Conservation (phyloP, 768 basidiomycete species). For the Psilocybe subaeruginosa region DNA sequence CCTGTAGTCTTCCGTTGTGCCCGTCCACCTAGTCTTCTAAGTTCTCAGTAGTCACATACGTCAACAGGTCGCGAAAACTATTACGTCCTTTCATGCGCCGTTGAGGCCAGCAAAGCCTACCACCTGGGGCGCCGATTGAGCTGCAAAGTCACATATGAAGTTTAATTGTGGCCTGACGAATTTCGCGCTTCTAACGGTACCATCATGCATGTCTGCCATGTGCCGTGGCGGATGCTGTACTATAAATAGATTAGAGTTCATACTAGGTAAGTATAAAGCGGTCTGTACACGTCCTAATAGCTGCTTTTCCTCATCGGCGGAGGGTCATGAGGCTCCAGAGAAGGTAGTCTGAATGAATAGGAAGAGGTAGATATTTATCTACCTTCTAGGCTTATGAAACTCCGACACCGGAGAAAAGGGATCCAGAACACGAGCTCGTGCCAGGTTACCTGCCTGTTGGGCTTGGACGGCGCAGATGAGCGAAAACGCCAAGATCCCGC, state of each 20-base stretch:
- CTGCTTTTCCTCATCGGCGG: neutral
- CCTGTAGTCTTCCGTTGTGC: neutral
- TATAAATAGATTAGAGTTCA: neutral
- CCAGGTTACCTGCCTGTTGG: neutral
- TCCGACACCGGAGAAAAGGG: neutral
- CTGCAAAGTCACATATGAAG: neutral
- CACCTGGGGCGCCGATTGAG: neutral
- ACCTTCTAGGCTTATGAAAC: neutral
- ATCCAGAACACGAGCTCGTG: neutral
- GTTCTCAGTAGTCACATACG: neutral
- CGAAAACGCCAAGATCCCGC: neutral
- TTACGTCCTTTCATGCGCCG: neutral
- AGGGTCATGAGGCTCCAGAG: neutral
- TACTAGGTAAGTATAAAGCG: neutral
- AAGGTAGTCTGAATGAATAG: neutral
- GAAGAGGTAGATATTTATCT: neutral
- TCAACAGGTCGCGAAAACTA: neutral
- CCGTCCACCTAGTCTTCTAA: neutral
- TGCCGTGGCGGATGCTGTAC: neutral
- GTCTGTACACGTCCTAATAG: neutral
- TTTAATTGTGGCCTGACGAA: neutral
- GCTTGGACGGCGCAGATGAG: neutral
- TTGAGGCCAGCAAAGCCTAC: neutral
- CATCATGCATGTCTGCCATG: neutral
- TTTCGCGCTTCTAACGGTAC: neutral